phyloP scores from a whole-genome alignment of 2,329 filamentous ascomycete species.

The Alternaria burnsii region DNA sequence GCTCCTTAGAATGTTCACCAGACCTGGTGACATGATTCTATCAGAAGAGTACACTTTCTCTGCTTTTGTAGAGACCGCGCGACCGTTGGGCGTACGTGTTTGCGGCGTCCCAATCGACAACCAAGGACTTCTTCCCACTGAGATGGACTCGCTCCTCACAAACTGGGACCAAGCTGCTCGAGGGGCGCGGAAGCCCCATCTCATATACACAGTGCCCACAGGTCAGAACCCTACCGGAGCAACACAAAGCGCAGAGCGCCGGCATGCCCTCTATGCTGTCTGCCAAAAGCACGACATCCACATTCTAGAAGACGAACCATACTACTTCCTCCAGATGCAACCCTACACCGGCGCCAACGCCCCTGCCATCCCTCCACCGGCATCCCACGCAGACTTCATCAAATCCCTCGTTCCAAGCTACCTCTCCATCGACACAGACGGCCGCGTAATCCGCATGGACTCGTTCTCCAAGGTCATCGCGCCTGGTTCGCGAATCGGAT shows the following conservation, averaged over 20 bases:
- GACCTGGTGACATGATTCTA: slow-evolving; percentile 77
- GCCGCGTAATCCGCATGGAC: slow-evolving; percentile 88
- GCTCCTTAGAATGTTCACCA: slow-evolving; percentile 80
- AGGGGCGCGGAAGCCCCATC: slow-evolving; percentile 69
- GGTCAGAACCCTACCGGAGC: slow-evolving; percentile 93
- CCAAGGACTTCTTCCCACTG: slow-evolving; percentile 69
- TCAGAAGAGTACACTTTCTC: slow-evolving; percentile 94
- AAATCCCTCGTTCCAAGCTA: slow-evolving; percentile 75
- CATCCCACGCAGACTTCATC: slow-evolving; percentile 76
- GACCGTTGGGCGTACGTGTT: slow-evolving; percentile 68
- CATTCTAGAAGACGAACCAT: slow-evolving; percentile 93
- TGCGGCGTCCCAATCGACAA: slow-evolving; percentile 71
- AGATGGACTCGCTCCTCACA: slow-evolving; percentile 69
- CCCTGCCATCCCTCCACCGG: slow-evolving; percentile 63
- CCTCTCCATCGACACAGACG: slow-evolving; percentile 83
- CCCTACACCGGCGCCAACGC: slow-evolving; percentile 69
- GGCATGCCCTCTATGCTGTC: slow-evolving; percentile 77
- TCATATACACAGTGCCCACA: slow-evolving; percentile 77
- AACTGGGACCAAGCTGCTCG: slow-evolving; percentile 68
- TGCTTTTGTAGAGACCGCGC: slow-evolving; percentile 72
- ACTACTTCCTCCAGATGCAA: slow-evolving; percentile 92
- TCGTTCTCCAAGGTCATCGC: slow-evolving; percentile 93
- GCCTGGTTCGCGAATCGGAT: slow-evolving; percentile 82
- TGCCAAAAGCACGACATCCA: slow-evolving; percentile 84
- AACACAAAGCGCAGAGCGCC: slow-evolving; percentile 74